Evolutionary conservation across 345 rosid species (phyloP), one percentile per base, ranked within the genome.

Genomic region (Populus deltoides): DNA sequence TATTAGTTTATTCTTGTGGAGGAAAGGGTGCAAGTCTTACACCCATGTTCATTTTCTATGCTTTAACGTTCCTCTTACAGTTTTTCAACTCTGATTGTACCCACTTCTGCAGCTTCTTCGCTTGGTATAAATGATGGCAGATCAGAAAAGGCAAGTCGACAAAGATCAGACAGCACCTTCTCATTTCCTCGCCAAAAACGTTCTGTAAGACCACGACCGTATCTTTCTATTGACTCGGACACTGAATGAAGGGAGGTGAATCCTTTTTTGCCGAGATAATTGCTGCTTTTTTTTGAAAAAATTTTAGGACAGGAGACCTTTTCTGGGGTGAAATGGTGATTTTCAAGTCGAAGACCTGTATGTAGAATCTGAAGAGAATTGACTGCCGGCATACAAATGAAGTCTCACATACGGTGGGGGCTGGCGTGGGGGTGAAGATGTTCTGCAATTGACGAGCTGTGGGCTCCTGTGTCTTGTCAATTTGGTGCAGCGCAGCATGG

Each of bases 141-240:
- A 88, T 81, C 87, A 57, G 93, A 87, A 78, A 96, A 84, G 84
- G 83, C 90, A 66, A 90, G 86, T 82, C 77, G 88, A 85, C 90
- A 83, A 81, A 91, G 94, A 88, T 85, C 93, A 27, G 94, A 90
- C 41, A 85, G 90, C 63, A 91, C 92, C 27, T 90, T 91, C 87
- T 83, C 89, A 75, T 88, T 92, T 83, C 97, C 95, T 55, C 94
- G 92, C 24, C 92, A 88, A 86, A 93, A 93, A 85, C 98, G 99
- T 73, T 89, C 98, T 65, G 97, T 90, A 51, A 89, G 95, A 83
- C 95, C 84, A 12, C 89, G 97, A 75, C 70, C 88, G 78, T 89
- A 82, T 84, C 89, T 93, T 75, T 92, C 98, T 65, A 93, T 92
- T 73, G 92, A 89, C 84, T 89, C 92, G 10, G 97, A 92, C 78